A percentile compares a stretch with the other conserved stretches of the same genome.
Conservation (phyloP, 805 yeast genomes). For the Metschnikowia gruessii region DNA sequence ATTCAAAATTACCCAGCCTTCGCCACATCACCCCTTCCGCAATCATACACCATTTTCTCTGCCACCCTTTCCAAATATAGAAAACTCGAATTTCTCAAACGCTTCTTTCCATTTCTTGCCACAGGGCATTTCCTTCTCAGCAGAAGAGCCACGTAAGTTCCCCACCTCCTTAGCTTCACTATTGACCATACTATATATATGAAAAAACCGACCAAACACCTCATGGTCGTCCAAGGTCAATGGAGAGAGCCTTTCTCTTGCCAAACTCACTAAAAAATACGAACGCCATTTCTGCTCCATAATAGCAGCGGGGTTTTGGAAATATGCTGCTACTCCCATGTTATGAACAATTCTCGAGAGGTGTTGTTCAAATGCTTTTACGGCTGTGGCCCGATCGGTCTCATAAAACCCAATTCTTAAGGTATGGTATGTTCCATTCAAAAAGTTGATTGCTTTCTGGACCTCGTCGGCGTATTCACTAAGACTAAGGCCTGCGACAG, state of each 20-base stretch:
- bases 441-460: constrained; percentile 1
- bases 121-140: too few species aligned
- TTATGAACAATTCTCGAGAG: constrained; percentile 1
- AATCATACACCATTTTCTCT: too few species aligned
- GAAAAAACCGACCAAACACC: constrained; percentile 1
- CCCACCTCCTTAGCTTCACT: neutral
- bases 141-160: too few species aligned
- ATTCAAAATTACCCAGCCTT: too few species aligned
- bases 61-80: too few species aligned
- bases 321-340: neutral
- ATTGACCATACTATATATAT: neutral
- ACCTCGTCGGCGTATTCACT: constrained; percentile 2
- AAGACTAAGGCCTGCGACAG: neutral
- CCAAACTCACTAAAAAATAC: constrained; percentile 3
- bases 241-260: constrained; percentile 1
- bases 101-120: too few species aligned
- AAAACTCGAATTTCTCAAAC: too few species aligned
- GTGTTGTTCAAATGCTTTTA: neutral
- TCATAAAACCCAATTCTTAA: neutral
- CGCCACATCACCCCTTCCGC: too few species aligned
- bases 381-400: neutral
- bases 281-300: constrained; percentile 7
- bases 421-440: neutral
- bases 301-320: neutral
- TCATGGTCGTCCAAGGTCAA: constrained; percentile 1